A percentile compares a stretch with the other conserved stretches of the same genome.
Conservation (phyloP, 2,329 filamentous ascomycete species). For the Botryotinia convoluta region DNA sequence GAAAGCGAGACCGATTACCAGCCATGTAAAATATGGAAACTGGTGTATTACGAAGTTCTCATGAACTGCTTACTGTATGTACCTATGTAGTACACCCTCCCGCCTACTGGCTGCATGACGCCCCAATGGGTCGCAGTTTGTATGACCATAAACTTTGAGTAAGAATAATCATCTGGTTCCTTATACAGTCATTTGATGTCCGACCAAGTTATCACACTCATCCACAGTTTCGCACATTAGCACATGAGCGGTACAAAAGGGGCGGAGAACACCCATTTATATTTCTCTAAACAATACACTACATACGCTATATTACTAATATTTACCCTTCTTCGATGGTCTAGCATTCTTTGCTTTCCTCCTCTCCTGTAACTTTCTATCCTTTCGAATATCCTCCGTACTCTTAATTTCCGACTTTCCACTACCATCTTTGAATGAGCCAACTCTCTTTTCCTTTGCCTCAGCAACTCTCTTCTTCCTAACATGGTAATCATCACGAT, state of each 20-base stretch:
- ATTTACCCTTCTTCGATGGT: slow-evolving; percentile 58
- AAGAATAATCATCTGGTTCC: not conserved
- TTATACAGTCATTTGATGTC: not conserved
- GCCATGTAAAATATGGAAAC: not conserved
- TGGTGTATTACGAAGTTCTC: not conserved
- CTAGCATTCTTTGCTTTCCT: slow-evolving; percentile 85
- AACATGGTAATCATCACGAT: slow-evolving; percentile 82
- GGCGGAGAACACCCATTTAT: slow-evolving; percentile 15
- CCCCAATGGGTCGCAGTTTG: not conserved
- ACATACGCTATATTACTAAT: slow-evolving; percentile 10
- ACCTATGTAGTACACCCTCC: not conserved
- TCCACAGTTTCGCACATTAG: not conserved
- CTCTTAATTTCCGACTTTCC: slow-evolving; percentile 79
- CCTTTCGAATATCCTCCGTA: slow-evolving; percentile 80
- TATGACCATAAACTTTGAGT: not conserved
- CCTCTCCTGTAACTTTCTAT: slow-evolving; percentile 72
- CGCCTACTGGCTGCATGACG: not conserved
- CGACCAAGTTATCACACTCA: not conserved
- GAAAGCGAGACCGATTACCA: not conserved
- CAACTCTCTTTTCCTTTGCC: slow-evolving; percentile 79
- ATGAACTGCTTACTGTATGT: not conserved
- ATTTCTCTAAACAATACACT: slow-evolving; percentile 22
- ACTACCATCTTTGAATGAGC: slow-evolving; percentile 68
- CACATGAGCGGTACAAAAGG: not conserved
- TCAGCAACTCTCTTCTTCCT: slow-evolving; percentile 87